phyloP scores from a whole-genome alignment of 2,329 filamentous ascomycete species.

The Macroventuria anomochaeta region DNA sequence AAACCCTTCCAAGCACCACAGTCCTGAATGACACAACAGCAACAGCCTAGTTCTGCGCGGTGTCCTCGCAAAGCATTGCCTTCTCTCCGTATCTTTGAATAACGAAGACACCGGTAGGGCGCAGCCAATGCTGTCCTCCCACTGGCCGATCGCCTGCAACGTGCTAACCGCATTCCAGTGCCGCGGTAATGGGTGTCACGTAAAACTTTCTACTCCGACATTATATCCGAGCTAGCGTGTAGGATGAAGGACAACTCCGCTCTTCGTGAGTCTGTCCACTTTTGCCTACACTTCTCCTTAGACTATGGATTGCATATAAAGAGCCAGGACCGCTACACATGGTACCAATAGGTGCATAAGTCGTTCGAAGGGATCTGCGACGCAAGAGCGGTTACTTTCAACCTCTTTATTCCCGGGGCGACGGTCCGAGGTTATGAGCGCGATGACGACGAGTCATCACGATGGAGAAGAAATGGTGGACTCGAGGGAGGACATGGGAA shows the following conservation, averaged over 20 bases:
- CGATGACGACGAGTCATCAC: constrained; percentile 1
- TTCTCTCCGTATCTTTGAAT: no score
- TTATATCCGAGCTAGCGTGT: constrained; percentile 26
- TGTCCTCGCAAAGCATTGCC: neutral
- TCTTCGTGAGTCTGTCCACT: constrained; percentile 4
- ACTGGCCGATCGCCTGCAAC: neutral
- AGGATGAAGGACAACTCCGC: neutral
- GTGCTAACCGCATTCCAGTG: neutral
- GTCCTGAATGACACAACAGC: no score
- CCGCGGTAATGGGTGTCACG: constrained; percentile 11
- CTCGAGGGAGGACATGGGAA: neutral
- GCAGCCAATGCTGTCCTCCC: neutral
- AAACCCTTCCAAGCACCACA: no score
- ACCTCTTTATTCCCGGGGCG: constrained; percentile 14
- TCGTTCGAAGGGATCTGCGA: neutral
- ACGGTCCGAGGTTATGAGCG: constrained; percentile 11
- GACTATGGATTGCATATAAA: constrained; percentile 3
- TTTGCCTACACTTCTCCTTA: constrained; percentile 7
- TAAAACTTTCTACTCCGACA: constrained; percentile 11
- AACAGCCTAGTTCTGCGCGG: no score
- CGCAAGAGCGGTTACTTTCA: neutral
- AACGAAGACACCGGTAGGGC: neutral
- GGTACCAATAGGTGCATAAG: neutral
- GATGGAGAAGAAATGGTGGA: neutral
- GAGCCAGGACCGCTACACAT: neutral